Conservation (phyloP, 2,329 filamentous ascomycete genomes). For the Hypoxylon sp. region DNA sequence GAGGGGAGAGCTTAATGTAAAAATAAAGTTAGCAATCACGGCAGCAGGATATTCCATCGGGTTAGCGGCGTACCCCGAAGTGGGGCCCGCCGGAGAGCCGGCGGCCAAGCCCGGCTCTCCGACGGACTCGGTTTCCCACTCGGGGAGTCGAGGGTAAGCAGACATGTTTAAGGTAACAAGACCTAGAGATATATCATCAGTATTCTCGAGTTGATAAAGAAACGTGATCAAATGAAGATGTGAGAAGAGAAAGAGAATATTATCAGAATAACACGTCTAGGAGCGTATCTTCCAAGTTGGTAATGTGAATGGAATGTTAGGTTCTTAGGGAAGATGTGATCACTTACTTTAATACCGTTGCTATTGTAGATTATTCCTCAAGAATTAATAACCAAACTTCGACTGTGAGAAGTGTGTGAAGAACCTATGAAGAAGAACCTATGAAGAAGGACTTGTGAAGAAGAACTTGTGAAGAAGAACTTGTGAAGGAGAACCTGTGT, state of each 20-base stretch:
- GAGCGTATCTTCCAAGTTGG: not conserved
- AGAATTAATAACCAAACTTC: no score
- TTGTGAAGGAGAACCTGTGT: no score
- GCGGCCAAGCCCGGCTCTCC: no score
- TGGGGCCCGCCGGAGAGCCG: not conserved
- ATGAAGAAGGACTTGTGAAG: no score
- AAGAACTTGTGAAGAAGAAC: no score
- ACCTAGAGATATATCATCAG: not conserved
- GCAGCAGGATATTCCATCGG: not conserved
- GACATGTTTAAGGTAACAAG: not conserved
- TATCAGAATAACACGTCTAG: not conserved
- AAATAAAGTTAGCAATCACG: not conserved
- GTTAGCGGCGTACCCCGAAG: not conserved
- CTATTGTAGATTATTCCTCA: no score
- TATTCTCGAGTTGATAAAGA: not conserved
- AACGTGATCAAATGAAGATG: not conserved
- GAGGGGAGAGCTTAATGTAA: no score
- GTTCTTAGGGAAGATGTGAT: not conserved
- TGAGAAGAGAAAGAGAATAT: not conserved
- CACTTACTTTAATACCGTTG: not conserved
- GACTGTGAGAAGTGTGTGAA: no score
- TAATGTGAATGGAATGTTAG: not conserved
- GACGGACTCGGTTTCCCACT: not conserved
- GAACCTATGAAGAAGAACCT: no score
- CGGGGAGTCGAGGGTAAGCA: not conserved